A percentile compares a stretch with the other conserved stretches of the same genome.
Conservation (phyloP, 2,329 filamentous ascomycete genomes). For the Xylogone sp. region DNA sequence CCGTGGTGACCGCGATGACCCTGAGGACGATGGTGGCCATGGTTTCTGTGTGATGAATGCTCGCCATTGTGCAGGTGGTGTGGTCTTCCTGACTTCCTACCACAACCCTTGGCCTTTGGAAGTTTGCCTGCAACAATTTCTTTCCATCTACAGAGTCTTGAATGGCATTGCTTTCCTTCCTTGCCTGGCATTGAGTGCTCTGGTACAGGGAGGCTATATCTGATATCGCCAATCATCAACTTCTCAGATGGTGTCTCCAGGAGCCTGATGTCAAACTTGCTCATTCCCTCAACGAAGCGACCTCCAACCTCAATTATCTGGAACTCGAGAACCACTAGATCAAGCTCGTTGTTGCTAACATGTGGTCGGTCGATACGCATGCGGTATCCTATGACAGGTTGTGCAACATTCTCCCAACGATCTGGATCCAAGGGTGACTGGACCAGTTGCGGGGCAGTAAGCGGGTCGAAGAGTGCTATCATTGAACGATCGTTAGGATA, state of each 20-base stretch:
- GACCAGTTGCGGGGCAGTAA: slow-evolving; percentile 43
- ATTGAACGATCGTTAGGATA: slow-evolving; percentile 41
- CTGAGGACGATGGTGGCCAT: slow-evolving; percentile 16
- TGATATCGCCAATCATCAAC: slow-evolving; percentile 50
- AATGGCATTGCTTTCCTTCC: slow-evolving; percentile 35
- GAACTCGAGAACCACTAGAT: slow-evolving; percentile 51
- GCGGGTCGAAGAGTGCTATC: slow-evolving; percentile 34
- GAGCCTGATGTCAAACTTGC: slow-evolving; percentile 55
- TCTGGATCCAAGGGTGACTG: slow-evolving; percentile 25
- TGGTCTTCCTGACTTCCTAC: slow-evolving; percentile 28
- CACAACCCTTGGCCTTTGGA: slow-evolving; percentile 37
- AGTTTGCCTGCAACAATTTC: slow-evolving; percentile 44
- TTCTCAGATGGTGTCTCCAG: slow-evolving; percentile 54
- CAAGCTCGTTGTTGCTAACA: slow-evolving; percentile 47
- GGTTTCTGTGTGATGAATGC: slow-evolving; percentile 12
- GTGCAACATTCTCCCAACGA: slow-evolving; percentile 21
- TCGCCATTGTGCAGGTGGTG: slow-evolving; percentile 22
- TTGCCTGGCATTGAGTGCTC: slow-evolving; percentile 27
- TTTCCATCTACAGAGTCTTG: slow-evolving; percentile 53
- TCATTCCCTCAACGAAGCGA: slow-evolving; percentile 50
- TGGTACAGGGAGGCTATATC: slow-evolving; percentile 24
- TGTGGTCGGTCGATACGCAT: slow-evolving; percentile 34
- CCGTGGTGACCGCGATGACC: slow-evolving; percentile 26
- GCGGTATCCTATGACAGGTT: slow-evolving; percentile 21
- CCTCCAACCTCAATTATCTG: slow-evolving; percentile 58